These are phyloP conservation scores for Colletotrichum sp. DNA, from an alignment of 2,329 filamentous ascomycete species.

Conservation along the genomic window DNA sequence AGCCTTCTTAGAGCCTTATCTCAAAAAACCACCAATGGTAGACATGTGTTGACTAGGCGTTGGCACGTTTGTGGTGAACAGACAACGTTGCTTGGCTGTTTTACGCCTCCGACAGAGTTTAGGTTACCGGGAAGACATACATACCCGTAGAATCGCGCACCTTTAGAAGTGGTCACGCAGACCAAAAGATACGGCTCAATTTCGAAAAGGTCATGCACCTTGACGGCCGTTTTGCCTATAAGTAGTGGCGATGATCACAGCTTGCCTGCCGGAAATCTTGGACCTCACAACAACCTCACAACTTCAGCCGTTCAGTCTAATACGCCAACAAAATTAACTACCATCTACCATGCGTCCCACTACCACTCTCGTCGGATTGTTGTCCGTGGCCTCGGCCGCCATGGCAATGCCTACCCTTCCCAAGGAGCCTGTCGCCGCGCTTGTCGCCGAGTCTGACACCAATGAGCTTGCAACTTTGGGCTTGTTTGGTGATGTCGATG, in stretches of 20 bases:
- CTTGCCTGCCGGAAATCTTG: not conserved
- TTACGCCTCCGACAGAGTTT: not conserved
- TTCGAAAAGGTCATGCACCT: not conserved
- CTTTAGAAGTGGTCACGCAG: not conserved
- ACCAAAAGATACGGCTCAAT: not conserved
- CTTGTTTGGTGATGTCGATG: too few relatives aligned
- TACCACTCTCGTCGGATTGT: not conserved
- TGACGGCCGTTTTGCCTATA: not conserved
- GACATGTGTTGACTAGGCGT: not conserved
- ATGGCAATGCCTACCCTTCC: not conserved
- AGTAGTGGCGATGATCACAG: not conserved
- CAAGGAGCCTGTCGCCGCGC: not conserved
- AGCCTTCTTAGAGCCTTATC: too few relatives aligned
- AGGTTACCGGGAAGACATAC: not conserved
- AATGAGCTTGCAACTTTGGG: not conserved
- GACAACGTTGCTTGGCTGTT: not conserved
- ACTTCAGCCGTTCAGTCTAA: not conserved
- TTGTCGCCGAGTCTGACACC: not conserved
- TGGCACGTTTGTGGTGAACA: not conserved
- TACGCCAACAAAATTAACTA: not conserved
- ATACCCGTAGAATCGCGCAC: not conserved
- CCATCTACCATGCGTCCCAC: not conserved
- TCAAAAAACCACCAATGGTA: not conserved
- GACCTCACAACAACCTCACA: not conserved
- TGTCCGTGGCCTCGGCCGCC: not conserved